A percentile compares a stretch with the other conserved stretches of the same genome.
Evolutionary conservation across 2,329 filamentous ascomycete genomes (phyloP).

Genomic region (Nothomitra cinnamomea): DNA sequence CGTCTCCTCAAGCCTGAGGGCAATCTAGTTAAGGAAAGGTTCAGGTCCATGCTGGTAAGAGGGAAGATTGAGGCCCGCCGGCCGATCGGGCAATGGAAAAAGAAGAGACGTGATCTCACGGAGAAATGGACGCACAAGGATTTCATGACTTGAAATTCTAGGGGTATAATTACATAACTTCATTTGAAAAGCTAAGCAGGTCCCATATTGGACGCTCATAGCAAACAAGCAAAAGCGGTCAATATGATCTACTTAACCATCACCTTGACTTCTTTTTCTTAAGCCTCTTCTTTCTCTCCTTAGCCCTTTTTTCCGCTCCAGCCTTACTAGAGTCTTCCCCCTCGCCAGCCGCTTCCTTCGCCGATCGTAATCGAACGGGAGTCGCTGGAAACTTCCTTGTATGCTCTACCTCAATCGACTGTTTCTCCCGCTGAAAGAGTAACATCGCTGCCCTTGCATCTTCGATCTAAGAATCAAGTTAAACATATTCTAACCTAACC

Average conservation of each 20-base stretch:
- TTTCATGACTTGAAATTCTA: constrained; percentile 40
- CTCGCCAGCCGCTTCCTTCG: too few species aligned
- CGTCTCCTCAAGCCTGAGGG: constrained; percentile 80
- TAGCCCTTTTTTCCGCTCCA: not conserved
- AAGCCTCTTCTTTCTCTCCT: not conserved
- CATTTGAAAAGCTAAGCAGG: not conserved
- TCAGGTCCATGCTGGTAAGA: constrained; percentile 71
- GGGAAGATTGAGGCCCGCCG: constrained; percentile 78
- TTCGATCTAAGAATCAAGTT: constrained; percentile 25
- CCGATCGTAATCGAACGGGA: too few species aligned
- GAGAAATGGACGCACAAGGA: constrained; percentile 99
- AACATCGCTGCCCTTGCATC: constrained; percentile 86
- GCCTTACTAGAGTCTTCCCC: too few species aligned
- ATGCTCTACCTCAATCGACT: constrained; percentile 64
- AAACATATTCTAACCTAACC: not conserved
- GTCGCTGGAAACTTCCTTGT: constrained; percentile 29
- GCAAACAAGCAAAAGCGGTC: not conserved
- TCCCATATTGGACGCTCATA: not conserved
- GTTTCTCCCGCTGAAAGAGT: constrained; percentile 68
- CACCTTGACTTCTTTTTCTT: not conserved
- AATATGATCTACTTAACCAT: not conserved
- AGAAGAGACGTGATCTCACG: constrained; percentile 61
- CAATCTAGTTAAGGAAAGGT: constrained; percentile 84
- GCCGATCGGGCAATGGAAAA: constrained; percentile 64
- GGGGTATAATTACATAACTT: not conserved